Evolutionary conservation across 495 filamentous ascomycete species (phyloP).

Genomic region (Aspergillus kassunensis): DNA sequence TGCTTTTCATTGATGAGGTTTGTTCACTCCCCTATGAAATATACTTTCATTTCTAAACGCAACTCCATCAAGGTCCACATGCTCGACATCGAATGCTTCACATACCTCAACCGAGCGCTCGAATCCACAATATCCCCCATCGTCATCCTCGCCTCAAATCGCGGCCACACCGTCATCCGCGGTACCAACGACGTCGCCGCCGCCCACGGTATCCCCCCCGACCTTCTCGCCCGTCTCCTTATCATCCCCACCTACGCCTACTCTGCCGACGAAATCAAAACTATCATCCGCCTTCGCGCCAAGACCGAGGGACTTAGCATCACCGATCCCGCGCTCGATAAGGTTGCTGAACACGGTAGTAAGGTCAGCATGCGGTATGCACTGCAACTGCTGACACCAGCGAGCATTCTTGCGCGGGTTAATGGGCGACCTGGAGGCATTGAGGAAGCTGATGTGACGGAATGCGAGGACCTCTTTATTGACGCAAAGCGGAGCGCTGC

Average conservation of each 20-base stretch:
- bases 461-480: slow-evolving; percentile 86
- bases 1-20: slow-evolving; percentile 98
- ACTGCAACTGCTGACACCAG: slow-evolving; percentile 85
- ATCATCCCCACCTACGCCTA: slow-evolving; percentile 94
- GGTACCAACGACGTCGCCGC: slow-evolving; percentile 78
- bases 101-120: slow-evolving; percentile 94
- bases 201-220: slow-evolving; percentile 88
- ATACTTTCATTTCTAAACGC: slow-evolving; percentile 2
- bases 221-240: slow-evolving; percentile 86
- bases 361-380: slow-evolving; percentile 88
- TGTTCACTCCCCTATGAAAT: slow-evolving; percentile 20
- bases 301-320: slow-evolving; percentile 76
- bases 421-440: slow-evolving; percentile 68
- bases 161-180: slow-evolving; percentile 83
- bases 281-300: slow-evolving; percentile 78
- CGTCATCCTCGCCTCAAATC: slow-evolving; percentile 95
- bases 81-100: slow-evolving; percentile 98
- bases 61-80: slow-evolving; percentile 71
- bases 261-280: slow-evolving; percentile 77
- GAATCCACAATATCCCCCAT: slow-evolving; percentile 92
- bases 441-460: slow-evolving; percentile 76
- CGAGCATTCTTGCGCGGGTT: slow-evolving; percentile 64
- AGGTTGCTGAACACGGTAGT: slow-evolving; percentile 78
- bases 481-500: slow-evolving; percentile 80
- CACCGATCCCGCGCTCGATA: slow-evolving; percentile 76